phyloP scores from a whole-genome alignment of 2,329 filamentous ascomycete species.

The Colletotrichum plurivorum region DNA sequence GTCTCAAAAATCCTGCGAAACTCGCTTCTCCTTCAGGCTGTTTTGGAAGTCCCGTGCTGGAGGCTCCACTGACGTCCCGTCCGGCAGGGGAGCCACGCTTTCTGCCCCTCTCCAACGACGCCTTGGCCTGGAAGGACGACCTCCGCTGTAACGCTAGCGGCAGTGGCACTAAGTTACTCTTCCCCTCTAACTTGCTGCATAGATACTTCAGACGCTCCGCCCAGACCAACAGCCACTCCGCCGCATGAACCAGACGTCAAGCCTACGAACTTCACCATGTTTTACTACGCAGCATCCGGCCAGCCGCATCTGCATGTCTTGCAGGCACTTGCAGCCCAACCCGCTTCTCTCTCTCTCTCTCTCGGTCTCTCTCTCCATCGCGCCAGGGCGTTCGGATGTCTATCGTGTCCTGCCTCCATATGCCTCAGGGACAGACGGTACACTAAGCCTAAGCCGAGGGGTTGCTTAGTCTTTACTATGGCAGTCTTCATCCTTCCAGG shows the following conservation, averaged over 20 bases:
- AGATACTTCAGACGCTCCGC: slow-evolving; percentile 6
- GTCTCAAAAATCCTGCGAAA: slow-evolving; percentile 51
- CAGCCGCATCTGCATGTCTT: slow-evolving; percentile 20
- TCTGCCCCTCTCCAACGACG: slow-evolving; percentile 9
- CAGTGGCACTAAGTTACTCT: slow-evolving; percentile 22
- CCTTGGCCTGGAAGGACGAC: slow-evolving; percentile 22
- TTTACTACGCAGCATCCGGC: slow-evolving; percentile 39
- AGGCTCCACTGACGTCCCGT: slow-evolving; percentile 25
- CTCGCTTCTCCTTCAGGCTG: slow-evolving; percentile 56
- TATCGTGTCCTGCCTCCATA: not conserved
- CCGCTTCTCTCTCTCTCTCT: not conserved
- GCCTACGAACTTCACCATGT: slow-evolving; percentile 29
- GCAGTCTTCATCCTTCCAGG: not conserved
- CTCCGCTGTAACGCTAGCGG: slow-evolving; percentile 28
- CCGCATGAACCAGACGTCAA: slow-evolving; percentile 37
- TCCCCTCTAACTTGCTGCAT: not conserved
- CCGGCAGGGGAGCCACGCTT: slow-evolving; percentile 19
- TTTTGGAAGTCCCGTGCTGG: slow-evolving; percentile 47
- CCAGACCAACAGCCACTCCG: slow-evolving; percentile 31
- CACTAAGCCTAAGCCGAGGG: not conserved
- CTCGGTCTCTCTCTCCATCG: not conserved
- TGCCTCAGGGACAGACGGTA: too few species aligned
- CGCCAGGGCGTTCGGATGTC: not conserved
- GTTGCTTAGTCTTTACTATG: slow-evolving; percentile 2
- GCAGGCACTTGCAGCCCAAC: not conserved